phyloP scores from a whole-genome alignment of 169 alveolate genomes.

The Perkinsus chesapeaki region DNA sequence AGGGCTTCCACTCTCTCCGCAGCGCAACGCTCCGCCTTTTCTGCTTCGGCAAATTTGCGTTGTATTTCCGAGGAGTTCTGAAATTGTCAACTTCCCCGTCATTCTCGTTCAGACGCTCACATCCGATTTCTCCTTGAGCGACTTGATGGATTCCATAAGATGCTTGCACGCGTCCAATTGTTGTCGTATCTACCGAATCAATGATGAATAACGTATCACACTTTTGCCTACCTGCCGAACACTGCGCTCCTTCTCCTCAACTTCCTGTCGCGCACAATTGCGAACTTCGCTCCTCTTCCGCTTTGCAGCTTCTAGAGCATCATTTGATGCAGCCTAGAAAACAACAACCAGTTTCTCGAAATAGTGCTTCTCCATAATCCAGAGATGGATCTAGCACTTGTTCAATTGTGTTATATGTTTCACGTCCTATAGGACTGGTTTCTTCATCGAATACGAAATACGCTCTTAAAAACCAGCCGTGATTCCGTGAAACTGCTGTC shows the following conservation, averaged over 20 bases:
- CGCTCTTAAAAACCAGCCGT: no score
- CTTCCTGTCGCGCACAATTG: slow-evolving; percentile 6
- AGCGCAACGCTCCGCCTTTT: neutral
- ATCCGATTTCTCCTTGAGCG: neutral
- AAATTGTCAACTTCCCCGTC: neutral
- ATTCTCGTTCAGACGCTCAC: neutral
- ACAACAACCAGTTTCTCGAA: no score
- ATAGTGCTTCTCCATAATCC: no score
- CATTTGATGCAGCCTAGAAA: neutral
- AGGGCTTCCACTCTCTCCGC: neutral
- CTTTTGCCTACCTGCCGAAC: neutral
- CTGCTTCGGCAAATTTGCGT: neutral
- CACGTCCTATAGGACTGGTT: no score
- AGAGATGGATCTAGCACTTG: no score
- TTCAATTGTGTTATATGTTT: no score
- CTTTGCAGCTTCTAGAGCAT: neutral
- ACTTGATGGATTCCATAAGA: neutral
- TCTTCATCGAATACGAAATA: no score
- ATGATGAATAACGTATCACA: neutral
- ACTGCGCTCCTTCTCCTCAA: slow-evolving; percentile 12
- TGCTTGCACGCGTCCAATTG: neutral
- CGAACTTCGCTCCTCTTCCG: neutral
- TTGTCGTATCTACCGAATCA: neutral
- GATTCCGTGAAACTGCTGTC: no score
- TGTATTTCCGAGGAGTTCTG: neutral